A percentile compares a stretch with the other conserved stretches of the same genome.
phyloP scores from a whole-genome alignment of 345 rosid genomes.

The Citrus hindsii region DNA sequence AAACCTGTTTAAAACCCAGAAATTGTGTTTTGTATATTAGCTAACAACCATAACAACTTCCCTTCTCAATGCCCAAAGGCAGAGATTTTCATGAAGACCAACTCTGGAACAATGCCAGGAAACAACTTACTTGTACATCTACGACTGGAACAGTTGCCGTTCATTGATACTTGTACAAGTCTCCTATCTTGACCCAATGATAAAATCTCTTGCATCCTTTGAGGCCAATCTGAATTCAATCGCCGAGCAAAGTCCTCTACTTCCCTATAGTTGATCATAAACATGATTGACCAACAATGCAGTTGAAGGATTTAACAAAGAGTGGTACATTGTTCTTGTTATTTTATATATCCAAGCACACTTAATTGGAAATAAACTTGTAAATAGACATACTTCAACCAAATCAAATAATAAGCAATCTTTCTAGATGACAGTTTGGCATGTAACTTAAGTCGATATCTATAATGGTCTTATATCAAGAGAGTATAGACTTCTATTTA shows the following conservation, averaged over 20 bases:
- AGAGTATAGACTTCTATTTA: neutral
- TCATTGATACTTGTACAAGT: conserved; percentile 28
- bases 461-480: neutral
- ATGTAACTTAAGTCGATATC: neutral
- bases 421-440: neutral
- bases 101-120: neutral
- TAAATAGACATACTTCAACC: neutral
- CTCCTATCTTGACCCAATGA: conserved; percentile 44
- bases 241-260: conserved; percentile 71
- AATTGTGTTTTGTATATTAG: neutral
- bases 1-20: conserved; percentile 8
- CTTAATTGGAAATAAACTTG: too few species aligned
- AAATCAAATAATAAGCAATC: neutral
- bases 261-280: conserved; percentile 34
- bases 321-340: neutral
- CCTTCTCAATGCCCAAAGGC: neutral
- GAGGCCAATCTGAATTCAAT: conserved; percentile 69
- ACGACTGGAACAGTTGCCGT: conserved; percentile 33
- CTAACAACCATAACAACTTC: neutral
- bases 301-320: neutral
- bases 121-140: conserved; percentile 35
- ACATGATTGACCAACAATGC: neutral
- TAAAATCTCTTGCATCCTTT: conserved; percentile 62
- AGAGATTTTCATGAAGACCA: neutral
- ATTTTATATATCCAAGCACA: neutral